These are phyloP conservation scores for Candida arabinofermentans DNA, from an alignment of 805 yeast genomes.

Conservation along the genomic window DNA sequence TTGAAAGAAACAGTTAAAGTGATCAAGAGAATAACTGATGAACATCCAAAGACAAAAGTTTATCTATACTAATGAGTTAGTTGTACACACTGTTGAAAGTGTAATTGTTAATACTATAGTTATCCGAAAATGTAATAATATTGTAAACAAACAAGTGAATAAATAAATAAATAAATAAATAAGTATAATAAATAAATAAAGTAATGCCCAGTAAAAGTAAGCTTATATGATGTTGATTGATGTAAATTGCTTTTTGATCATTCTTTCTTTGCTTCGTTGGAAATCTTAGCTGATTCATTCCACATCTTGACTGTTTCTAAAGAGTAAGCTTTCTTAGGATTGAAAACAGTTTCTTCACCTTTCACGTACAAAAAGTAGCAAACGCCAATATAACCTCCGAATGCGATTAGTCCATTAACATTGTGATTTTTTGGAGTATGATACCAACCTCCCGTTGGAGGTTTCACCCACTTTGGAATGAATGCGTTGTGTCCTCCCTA, in stretches of 20 bases:
- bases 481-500: constrained; percentile 17
- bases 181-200: constrained; percentile 1
- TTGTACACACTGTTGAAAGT: background rate
- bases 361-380: constrained; percentile 32
- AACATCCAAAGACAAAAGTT: constrained; percentile 41
- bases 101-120: no score
- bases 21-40: constrained; percentile 35
- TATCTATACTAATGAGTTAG: constrained; percentile 41
- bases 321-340: constrained; percentile 34
- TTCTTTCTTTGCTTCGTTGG: constrained; percentile 7
- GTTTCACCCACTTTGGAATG: constrained; percentile 31
- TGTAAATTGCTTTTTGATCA: constrained; percentile 1
- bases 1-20: constrained; percentile 40
- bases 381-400: constrained; percentile 35
- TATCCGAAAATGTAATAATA: background rate
- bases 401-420: constrained; percentile 38
- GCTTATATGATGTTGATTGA: background rate
- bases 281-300: constrained; percentile 42
- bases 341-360: constrained; percentile 34
- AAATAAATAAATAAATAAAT: constrained; percentile 6
- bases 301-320: constrained; percentile 39
- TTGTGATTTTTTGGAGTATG: constrained; percentile 49
- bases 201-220: background rate
- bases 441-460: constrained; percentile 57
- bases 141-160: background rate